phyloP scores from a whole-genome alignment of 371 early-diverging fungal genomes.

The Lichtheimia ramosa region DNA sequence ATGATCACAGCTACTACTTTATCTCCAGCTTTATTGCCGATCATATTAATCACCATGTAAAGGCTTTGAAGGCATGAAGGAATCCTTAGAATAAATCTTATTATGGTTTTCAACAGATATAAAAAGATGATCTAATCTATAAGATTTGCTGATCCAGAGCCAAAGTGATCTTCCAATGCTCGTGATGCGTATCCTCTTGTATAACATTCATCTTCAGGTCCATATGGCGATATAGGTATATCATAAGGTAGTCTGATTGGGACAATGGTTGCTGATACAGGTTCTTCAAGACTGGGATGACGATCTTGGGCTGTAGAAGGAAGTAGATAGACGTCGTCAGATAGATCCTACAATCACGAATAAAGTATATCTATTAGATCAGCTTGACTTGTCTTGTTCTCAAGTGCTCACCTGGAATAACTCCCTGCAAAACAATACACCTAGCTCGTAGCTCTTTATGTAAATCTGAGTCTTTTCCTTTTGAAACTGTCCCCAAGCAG shows the following conservation, averaged over 20 bases:
- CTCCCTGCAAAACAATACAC: conserved; percentile 50
- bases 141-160: neutral
- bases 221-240: conserved; percentile 53
- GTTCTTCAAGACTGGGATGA: neutral
- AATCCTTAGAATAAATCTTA: no score
- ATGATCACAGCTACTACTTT: conserved; percentile 86
- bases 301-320: conserved; percentile 10
- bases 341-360: neutral
- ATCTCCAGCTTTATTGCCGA: conserved; percentile 78
- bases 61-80: conserved; percentile 32
- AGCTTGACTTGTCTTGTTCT: neutral
- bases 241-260: conserved; percentile 63
- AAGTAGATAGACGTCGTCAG: neutral
- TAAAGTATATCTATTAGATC: neutral
- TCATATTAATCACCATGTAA: conserved; percentile 77
- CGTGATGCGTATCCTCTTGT: conserved; percentile 15
- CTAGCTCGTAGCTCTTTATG: conserved; percentile 63
- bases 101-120: no score
- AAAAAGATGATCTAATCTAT: neutral
- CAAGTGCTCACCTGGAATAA: conserved; percentile 41
- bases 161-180: conserved; percentile 3
- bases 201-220: conserved; percentile 15
- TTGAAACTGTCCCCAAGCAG: conserved; percentile 56
- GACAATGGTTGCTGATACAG: conserved; percentile 18
- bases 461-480: conserved; percentile 45